Conservation (phyloP, 495 filamentous ascomycete genomes). For the Trichoderma orchidacearum region DNA sequence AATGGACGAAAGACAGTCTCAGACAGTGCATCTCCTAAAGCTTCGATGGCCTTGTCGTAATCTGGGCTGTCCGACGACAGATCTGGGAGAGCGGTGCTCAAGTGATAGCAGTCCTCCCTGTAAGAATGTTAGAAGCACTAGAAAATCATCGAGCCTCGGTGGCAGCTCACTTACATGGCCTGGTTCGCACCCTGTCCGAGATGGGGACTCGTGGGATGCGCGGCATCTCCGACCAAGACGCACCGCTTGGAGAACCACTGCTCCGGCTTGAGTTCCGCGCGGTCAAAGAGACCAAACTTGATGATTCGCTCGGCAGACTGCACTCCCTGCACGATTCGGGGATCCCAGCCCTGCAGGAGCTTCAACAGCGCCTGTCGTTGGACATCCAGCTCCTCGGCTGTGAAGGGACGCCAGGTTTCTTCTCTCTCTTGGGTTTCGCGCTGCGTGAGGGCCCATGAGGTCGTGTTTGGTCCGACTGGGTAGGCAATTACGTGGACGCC, state of each 20-base stretch:
- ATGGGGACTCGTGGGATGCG: constrained; percentile 15
- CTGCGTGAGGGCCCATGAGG: constrained; percentile 13
- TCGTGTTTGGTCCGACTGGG: constrained; percentile 6
- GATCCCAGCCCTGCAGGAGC: constrained; percentile 6
- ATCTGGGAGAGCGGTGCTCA: neutral
- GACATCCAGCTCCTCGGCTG: neutral
- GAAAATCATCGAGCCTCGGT: too few species aligned
- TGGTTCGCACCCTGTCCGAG: constrained; percentile 15
- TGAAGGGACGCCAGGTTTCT: constrained; percentile 8
- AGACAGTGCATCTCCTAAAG: neutral
- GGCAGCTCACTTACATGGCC: constrained; percentile 12
- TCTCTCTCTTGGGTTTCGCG: constrained; percentile 4
- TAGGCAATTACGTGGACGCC: constrained; percentile 11
- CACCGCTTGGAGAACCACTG: constrained; percentile 9
- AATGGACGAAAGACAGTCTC: neutral
- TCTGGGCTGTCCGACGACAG: neutral
- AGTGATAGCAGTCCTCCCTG: constrained; percentile 5
- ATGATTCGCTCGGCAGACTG: constrained; percentile 6
- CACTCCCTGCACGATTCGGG: constrained; percentile 4
- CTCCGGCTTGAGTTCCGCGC: constrained; percentile 6
- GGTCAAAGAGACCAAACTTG: constrained; percentile 11
- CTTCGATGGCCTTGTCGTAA: neutral
- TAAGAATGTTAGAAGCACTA: neutral
- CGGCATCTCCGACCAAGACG: constrained; percentile 14
- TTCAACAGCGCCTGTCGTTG: neutral